A percentile compares a stretch with the other conserved stretches of the same genome.
Conservation (phyloP, 495 filamentous ascomycete species). For the Podospora australis region DNA sequence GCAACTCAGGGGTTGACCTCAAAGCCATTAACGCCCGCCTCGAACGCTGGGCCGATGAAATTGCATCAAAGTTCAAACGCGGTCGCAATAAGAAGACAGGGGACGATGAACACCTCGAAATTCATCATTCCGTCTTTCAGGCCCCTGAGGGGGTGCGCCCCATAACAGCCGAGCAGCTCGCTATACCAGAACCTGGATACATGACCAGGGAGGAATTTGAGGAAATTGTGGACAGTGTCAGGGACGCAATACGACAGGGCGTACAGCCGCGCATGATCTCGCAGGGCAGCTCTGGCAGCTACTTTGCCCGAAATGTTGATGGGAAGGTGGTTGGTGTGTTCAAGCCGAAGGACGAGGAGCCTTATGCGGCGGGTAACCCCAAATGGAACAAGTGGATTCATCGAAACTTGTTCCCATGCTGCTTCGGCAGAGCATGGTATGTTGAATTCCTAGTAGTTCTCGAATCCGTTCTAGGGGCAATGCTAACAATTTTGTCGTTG, state of each 20-base stretch:
- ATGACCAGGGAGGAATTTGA: conserved; percentile 80
- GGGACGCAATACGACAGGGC: conserved; percentile 80
- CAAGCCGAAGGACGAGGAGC: conserved; percentile 98
- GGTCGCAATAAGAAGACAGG: conserved; percentile 61
- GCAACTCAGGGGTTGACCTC: conserved; percentile 88
- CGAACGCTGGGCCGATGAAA: conserved; percentile 96
- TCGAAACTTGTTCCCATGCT: conserved; percentile 91
- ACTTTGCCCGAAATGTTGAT: conserved; percentile 87
- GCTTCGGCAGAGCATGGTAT: conserved; percentile 85
- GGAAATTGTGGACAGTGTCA: conserved; percentile 81
- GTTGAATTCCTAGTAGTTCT: conserved; percentile 8
- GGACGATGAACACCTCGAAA: conserved; percentile 82
- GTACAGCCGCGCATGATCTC: conserved; percentile 93
- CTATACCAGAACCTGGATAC: conserved; percentile 43
- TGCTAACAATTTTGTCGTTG: background rate
- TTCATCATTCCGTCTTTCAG: conserved; percentile 95
- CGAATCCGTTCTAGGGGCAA: background rate
- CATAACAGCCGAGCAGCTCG: conserved; percentile 66
- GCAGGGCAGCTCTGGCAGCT: conserved; percentile 94
- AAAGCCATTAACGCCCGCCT: conserved; percentile 97
- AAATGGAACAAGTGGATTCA: conserved; percentile 98
- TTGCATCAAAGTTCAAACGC: conserved; percentile 94
- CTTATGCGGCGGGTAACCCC: conserved; percentile 84
- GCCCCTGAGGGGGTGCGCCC: conserved; percentile 78
- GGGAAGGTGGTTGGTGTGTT: conserved; percentile 97